Evolutionary conservation across 2,329 filamentous ascomycete species (phyloP).

Genomic region (Scytalidium lignicola): DNA sequence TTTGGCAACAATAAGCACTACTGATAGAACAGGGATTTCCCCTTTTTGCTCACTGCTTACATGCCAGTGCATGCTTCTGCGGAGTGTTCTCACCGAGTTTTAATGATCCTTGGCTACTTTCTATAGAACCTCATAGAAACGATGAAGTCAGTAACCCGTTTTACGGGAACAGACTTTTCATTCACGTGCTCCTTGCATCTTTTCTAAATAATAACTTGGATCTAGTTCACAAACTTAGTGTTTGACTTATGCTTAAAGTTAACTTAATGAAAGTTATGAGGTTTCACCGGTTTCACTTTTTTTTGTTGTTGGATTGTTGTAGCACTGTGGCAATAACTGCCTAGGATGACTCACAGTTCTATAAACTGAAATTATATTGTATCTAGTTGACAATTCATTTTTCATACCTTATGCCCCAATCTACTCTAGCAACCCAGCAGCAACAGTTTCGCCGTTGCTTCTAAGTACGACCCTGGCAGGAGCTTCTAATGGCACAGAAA

Average conservation of each 20-base stretch:
- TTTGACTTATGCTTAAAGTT: too few relatives aligned
- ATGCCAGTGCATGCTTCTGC: not conserved
- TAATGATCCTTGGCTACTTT: not conserved
- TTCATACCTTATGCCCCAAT: too few relatives aligned
- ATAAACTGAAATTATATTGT: too few relatives aligned
- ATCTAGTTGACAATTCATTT: too few relatives aligned
- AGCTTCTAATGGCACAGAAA: constrained; percentile 72
- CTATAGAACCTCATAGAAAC: not conserved
- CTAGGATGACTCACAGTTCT: too few relatives aligned
- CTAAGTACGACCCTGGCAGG: constrained; percentile 78
- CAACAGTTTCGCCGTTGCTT: constrained; percentile 76
- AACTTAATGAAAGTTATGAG: too few relatives aligned
- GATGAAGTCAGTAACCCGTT: not conserved
- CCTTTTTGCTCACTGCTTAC: not conserved
- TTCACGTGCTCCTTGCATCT: not conserved
- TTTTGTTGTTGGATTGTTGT: too few relatives aligned
- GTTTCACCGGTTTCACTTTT: too few relatives aligned
- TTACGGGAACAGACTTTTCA: not conserved
- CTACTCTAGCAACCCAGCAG: constrained; percentile 74
- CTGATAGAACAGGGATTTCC: not conserved
- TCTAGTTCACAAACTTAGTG: too few relatives aligned
- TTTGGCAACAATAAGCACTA: not conserved
- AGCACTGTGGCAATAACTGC: too few relatives aligned
- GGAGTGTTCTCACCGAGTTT: not conserved
- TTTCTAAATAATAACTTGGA: too few relatives aligned